Evolutionary conservation across 768 basidiomycete genomes (phyloP).

Genomic region (Clitopilus hobsonii): DNA sequence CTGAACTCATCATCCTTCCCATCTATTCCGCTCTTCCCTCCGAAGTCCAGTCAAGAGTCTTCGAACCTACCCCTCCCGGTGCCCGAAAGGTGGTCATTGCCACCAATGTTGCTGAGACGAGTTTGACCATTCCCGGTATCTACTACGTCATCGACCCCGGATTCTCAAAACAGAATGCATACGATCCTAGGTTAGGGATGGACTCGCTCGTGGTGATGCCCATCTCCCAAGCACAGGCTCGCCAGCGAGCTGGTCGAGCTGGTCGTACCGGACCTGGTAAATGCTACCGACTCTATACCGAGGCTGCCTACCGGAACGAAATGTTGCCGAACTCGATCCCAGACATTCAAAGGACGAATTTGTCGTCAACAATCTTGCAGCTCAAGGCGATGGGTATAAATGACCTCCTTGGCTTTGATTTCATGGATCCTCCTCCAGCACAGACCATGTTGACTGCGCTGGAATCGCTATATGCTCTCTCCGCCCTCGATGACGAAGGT

Average conservation of each 20-base stretch:
- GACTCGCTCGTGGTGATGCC: slow-evolving; percentile 98
- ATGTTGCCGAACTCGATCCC: slow-evolving; percentile 98
- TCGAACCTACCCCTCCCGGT: slow-evolving; percentile 96
- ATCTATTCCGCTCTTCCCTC: slow-evolving; percentile 98
- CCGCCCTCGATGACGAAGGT: slow-evolving; percentile 96
- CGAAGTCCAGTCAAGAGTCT: slow-evolving; percentile 96
- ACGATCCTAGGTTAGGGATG: slow-evolving; percentile 96
- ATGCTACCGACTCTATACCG: slow-evolving; percentile 96
- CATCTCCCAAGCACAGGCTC: slow-evolving; percentile 97
- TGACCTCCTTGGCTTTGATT: slow-evolving; percentile 95
- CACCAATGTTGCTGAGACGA: slow-evolving; percentile 99
- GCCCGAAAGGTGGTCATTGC: slow-evolving; percentile 99
- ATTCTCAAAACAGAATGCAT: slow-evolving; percentile 98
- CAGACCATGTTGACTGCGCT: slow-evolving; percentile 96
- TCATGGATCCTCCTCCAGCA: slow-evolving; percentile 98
- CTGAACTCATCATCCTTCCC: slow-evolving; percentile 92
- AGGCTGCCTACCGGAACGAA: slow-evolving; percentile 97
- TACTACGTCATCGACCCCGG: slow-evolving; percentile 99
- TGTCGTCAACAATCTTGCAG: slow-evolving; percentile 89
- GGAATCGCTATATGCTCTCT: slow-evolving; percentile 91
- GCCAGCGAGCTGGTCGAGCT: slow-evolving; percentile 93
- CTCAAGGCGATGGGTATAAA: slow-evolving; percentile 99
- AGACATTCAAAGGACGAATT: slow-evolving; percentile 94
- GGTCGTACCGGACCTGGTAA: slow-evolving; percentile 98
- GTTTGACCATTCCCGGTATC: slow-evolving; percentile 96